Evolutionary conservation across 2,329 filamentous ascomycete genomes (phyloP).

Genomic region (Colletotrichum melonis): DNA sequence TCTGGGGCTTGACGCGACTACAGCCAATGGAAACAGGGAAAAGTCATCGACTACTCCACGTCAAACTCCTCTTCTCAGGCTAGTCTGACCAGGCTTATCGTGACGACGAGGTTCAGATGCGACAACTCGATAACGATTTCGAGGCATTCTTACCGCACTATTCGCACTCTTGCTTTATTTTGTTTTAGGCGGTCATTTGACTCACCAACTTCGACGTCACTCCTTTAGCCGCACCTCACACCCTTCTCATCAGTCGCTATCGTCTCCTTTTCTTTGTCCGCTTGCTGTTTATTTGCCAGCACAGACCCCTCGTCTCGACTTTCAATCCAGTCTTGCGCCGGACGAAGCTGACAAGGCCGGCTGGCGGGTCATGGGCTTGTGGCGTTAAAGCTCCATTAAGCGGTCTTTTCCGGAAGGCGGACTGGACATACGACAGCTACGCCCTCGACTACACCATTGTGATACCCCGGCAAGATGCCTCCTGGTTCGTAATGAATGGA

Average conservation of each 20-base stretch:
- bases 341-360: conserved; percentile 23
- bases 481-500: conserved; percentile 30
- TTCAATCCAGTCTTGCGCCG: conserved; percentile 10
- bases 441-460: not conserved
- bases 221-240: conserved; percentile 10
- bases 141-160: conserved; percentile 13
- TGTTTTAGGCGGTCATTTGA: not conserved
- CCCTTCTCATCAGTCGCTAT: not conserved
- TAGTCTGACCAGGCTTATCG: conserved; percentile 33
- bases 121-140: conserved; percentile 31
- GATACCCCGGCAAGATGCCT: conserved; percentile 35
- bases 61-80: conserved; percentile 34
- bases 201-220: conserved; percentile 18
- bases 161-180: conserved; percentile 2
- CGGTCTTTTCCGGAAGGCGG: conserved; percentile 5
- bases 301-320: conserved; percentile 18
- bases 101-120: conserved; percentile 31
- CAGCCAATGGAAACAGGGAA: conserved; percentile 6
- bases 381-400: conserved; percentile 24
- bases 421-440: conserved; percentile 3
- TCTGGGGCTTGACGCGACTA: conserved; percentile 10
- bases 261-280: conserved; percentile 19
- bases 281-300: conserved; percentile 24
- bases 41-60: conserved; percentile 9
- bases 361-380: conserved; percentile 33